These are phyloP conservation scores for Fusarium denticulatum DNA, from an alignment of 2,329 filamentous ascomycete species.

Conservation along the genomic window DNA sequence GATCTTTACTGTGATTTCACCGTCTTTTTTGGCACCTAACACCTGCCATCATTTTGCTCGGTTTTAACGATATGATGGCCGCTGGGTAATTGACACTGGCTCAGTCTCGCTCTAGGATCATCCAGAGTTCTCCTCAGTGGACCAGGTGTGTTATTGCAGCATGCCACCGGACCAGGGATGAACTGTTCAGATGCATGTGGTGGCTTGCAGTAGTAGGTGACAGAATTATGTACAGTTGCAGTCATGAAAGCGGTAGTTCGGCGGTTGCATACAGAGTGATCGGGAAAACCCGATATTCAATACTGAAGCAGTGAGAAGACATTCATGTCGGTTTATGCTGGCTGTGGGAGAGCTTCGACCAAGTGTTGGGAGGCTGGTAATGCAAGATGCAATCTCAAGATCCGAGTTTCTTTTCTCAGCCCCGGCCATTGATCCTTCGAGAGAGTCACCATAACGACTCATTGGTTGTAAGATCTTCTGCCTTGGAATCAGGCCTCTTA, in stretches of 20 bases:
- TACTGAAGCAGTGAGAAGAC: neutral
- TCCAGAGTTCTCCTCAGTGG: neutral
- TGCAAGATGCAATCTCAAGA: constrained; percentile 32
- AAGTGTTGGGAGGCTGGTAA: constrained; percentile 6
- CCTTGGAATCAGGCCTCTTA: neutral
- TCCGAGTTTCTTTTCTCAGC: constrained; percentile 21
- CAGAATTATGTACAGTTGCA: constrained; percentile 2
- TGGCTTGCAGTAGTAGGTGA: constrained; percentile 41
- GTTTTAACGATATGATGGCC: neutral
- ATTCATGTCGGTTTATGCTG: constrained; percentile 22
- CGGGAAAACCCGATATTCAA: constrained; percentile 12
- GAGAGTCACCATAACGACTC: neutral
- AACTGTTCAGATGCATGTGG: constrained; percentile 4
- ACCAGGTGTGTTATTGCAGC: constrained; percentile 17
- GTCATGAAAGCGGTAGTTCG: constrained; percentile 13
- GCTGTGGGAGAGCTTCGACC: constrained; percentile 20
- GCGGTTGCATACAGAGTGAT: constrained; percentile 17
- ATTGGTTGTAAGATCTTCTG: neutral
- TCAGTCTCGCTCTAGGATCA: neutral
- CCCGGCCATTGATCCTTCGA: neutral
- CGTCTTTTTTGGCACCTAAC: neutral
- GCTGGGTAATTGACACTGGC: neutral
- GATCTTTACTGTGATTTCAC: neutral
- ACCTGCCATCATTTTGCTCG: neutral
- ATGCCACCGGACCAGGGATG: constrained; percentile 19